A percentile compares a stretch with the other conserved stretches of the same genome.
phyloP scores from a whole-genome alignment of 495 filamentous ascomycete genomes.

The Hypoxylon subgilvum region DNA sequence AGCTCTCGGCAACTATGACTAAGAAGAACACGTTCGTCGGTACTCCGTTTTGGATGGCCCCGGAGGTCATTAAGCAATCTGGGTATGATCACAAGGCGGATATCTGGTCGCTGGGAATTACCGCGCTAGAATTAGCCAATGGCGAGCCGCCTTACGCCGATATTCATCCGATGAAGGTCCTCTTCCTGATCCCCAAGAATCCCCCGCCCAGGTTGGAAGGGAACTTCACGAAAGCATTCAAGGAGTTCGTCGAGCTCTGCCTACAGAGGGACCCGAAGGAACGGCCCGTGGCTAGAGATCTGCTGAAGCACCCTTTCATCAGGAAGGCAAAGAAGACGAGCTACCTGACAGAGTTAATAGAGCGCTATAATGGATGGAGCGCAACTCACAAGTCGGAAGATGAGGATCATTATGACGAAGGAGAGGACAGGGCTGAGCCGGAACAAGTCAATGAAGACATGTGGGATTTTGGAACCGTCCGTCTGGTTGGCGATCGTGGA shows the following conservation, averaged over 20 bases:
- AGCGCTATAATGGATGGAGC: slow-evolving; percentile 85
- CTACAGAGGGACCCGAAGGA: slow-evolving; percentile 86
- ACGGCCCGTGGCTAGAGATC: slow-evolving; percentile 82
- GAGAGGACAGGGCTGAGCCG: slow-evolving; percentile 45
- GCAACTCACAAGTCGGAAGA: slow-evolving; percentile 71
- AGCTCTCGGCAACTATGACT: slow-evolving; percentile 98
- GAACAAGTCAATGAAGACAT: slow-evolving; percentile 73
- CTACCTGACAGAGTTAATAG: slow-evolving; percentile 90
- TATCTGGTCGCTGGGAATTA: slow-evolving; percentile 99
- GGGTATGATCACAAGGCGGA: slow-evolving; percentile 99
- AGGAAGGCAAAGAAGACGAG: slow-evolving; percentile 87
- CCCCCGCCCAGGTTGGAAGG: slow-evolving; percentile 82
- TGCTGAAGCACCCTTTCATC: slow-evolving; percentile 89
- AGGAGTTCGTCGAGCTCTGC: slow-evolving; percentile 90
- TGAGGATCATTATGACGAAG: slow-evolving; percentile 59
- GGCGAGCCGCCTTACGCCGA: slow-evolving; percentile 96
- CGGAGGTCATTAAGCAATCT: slow-evolving; percentile 97
- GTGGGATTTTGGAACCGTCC: slow-evolving; percentile 95
- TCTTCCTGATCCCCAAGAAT: slow-evolving; percentile 97
- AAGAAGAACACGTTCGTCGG: slow-evolving; percentile 99
- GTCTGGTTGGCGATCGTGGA: slow-evolving; percentile 67
- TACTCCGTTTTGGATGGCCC: slow-evolving; percentile 99
- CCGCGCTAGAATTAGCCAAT: slow-evolving; percentile 87
- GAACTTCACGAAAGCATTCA: slow-evolving; percentile 87
- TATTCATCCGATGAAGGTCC: slow-evolving; percentile 98